Base-by-base conservation (phyloP, 2,329 filamentous ascomycete genomes). In the Alternaria sp. region DNA sequence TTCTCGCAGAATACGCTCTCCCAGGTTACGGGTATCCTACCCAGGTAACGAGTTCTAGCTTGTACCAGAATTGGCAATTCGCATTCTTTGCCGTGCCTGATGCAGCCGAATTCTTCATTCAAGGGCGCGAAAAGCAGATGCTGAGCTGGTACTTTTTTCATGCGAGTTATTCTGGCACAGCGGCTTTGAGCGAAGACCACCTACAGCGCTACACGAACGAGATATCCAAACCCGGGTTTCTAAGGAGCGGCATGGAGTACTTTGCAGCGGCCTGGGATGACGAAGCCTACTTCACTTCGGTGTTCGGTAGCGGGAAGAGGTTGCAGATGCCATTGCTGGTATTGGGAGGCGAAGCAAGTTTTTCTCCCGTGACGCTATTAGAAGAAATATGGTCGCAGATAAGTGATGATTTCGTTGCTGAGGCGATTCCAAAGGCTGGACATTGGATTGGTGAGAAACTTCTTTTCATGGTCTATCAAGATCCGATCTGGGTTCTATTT, bases 71-170 rank as follows among this genome's bases (percentile, higher is more conserved):
- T 57, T 72, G 65, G 73, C 72, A 70, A 41, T 63, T 71, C 2
- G 80, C 81, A 0, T 82, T 85, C 69, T 84, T 85, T 68, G 74
- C 77, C 27, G 78, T 84, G 9, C 76, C 83, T 0, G 83, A 85
- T 25, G 72, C 81, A 3, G 83, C 83, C 0, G 77, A 82, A 54
- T 84, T 81, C 57, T 79, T 85, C 57, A 81, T 84, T 59, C 66
- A 66, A 0, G 81, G 79, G 0, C 74, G 76, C 1, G 82, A 84
- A 64, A 79, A 72, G 59, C 71, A 82, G 59, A 79, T 84, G 62
- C 66, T 84, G 1, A 64, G 76, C 16, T 83, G 82, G 82, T 84
- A 83, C 51, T 84, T 84, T 57, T 84, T 72, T 58, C 82, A 84
- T 34, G 73, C 72, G 0, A 79, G 75, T 18, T 84, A 84, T 62